Evolutionary conservation across 2,329 filamentous ascomycete genomes (phyloP).

Genomic region (Dendryphion nanum): DNA sequence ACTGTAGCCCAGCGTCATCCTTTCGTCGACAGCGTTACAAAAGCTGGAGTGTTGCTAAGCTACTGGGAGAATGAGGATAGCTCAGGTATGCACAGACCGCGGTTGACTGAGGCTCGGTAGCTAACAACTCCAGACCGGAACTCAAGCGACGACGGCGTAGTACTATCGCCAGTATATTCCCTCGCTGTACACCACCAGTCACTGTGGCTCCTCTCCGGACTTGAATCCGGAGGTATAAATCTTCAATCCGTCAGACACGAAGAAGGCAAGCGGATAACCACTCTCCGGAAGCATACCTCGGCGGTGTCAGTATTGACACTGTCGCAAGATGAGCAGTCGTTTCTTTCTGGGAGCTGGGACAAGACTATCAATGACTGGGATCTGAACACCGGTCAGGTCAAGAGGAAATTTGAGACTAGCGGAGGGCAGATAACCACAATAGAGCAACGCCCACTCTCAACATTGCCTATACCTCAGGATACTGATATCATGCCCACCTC

Average conservation of each 20-base stretch:
- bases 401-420: conserved; percentile 72
- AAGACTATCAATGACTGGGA: conserved; percentile 95
- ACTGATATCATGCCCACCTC: conserved; percentile 53
- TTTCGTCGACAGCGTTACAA: conserved; percentile 95
- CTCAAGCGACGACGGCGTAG: conserved; percentile 51
- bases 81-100: conserved; percentile 30
- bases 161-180: conserved; percentile 87
- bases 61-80: conserved; percentile 99
- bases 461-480: conserved; percentile 71
- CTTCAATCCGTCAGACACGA: conserved; percentile 91
- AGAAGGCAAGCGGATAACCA: conserved; percentile 84
- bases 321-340: conserved; percentile 78
- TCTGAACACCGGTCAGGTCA: conserved; percentile 76
- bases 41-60: conserved; percentile 88
- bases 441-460: conserved; percentile 77
- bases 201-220: conserved; percentile 85
- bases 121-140: conserved; percentile 15
- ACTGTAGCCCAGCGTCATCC: conserved; percentile 95
- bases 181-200: conserved; percentile 87
- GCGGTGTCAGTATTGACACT: conserved; percentile 86
- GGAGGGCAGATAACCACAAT: conserved; percentile 85
- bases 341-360: conserved; percentile 95
- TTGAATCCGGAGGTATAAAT: conserved; percentile 90
- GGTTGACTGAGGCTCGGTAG: neutral
- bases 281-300: conserved; percentile 79